Evolutionary conservation across 805 yeast genomes (phyloP).

Genomic region (Suhomyces kilbournensis): DNA sequence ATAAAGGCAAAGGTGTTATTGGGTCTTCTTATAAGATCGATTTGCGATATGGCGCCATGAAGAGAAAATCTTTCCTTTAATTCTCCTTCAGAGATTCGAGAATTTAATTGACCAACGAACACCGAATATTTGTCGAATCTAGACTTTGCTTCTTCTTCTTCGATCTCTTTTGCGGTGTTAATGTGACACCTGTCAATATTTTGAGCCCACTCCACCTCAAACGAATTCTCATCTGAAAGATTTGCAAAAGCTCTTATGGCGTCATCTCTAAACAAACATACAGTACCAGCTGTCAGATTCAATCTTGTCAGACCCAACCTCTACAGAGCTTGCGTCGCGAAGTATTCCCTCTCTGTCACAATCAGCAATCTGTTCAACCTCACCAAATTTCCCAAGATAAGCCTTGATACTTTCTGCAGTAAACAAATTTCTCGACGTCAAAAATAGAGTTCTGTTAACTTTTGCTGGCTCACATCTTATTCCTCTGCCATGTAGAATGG

Average conservation of each 20-base stretch:
- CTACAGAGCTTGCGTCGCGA: slow-evolving; percentile 4
- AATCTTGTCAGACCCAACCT: slow-evolving; percentile 29
- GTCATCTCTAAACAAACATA: slow-evolving; percentile 80
- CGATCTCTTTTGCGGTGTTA: slow-evolving; percentile 22
- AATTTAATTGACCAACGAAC: slow-evolving; percentile 74
- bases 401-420: slow-evolving; percentile 34
- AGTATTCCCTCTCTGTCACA: slow-evolving; percentile 35
- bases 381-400: slow-evolving; percentile 59
- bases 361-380: slow-evolving; percentile 61
- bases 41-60: slow-evolving; percentile 64
- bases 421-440: slow-evolving; percentile 34
- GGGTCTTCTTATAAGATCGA: slow-evolving; percentile 51
- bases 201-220: slow-evolving; percentile 82
- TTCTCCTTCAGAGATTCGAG: slow-evolving; percentile 51
- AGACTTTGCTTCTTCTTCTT: slow-evolving; percentile 8
- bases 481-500: slow-evolving; percentile 66
- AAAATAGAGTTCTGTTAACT: slow-evolving; percentile 80
- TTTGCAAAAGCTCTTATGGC: slow-evolving; percentile 82
- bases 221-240: slow-evolving; percentile 51
- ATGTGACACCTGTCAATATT: slow-evolving; percentile 49
- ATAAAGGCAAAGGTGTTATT: slow-evolving; percentile 69
- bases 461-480: slow-evolving; percentile 89
- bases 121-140: slow-evolving; percentile 63
- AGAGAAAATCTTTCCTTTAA: slow-evolving; percentile 56
- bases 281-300: slow-evolving; percentile 61